Evolutionary conservation across 345 rosid genomes (phyloP).

Genomic region (Rhodamnia rubescens): DNA sequence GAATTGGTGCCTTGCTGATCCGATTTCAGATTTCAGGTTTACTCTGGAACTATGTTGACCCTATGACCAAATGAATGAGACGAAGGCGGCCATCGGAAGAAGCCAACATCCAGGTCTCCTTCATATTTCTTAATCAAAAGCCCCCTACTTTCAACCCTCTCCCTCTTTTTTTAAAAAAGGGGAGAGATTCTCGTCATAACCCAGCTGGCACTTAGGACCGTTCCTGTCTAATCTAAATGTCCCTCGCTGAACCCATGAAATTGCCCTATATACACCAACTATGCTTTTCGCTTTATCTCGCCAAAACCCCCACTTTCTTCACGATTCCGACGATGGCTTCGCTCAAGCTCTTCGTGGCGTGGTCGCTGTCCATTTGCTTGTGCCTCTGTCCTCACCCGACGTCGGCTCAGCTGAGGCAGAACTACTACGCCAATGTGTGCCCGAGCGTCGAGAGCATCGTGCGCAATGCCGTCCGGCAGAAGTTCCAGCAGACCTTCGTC

Average conservation of each 20-base stretch:
- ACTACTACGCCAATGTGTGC: constrained; percentile 44
- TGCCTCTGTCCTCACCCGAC: constrained; percentile 25
- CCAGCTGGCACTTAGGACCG: no score
- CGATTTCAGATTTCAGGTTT: no score
- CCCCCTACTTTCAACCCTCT: no score
- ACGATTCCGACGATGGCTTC: background rate
- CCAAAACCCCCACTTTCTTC: background rate
- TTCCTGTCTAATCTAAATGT: no score
- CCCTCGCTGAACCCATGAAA: background rate
- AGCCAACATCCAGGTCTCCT: background rate
- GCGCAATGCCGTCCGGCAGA: constrained; percentile 24
- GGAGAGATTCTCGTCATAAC: no score
- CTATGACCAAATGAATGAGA: background rate
- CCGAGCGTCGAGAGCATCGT: constrained; percentile 68
- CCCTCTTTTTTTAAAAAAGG: constrained; percentile 1
- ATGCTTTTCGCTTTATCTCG: background rate
- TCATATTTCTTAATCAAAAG: no score
- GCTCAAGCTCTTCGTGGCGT: background rate
- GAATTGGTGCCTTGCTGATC: no score
- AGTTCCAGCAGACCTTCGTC: constrained; percentile 53
- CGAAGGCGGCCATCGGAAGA: constrained; percentile 18
- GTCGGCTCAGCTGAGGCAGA: constrained; percentile 46
- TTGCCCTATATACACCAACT: background rate
- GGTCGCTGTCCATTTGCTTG: constrained; percentile 30
- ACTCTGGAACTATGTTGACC: no score